A percentile compares a stretch with the other conserved stretches of the same genome.
Conservation (phyloP, 1,284 basidiomycete species). For the Puccinia hordei region DNA sequence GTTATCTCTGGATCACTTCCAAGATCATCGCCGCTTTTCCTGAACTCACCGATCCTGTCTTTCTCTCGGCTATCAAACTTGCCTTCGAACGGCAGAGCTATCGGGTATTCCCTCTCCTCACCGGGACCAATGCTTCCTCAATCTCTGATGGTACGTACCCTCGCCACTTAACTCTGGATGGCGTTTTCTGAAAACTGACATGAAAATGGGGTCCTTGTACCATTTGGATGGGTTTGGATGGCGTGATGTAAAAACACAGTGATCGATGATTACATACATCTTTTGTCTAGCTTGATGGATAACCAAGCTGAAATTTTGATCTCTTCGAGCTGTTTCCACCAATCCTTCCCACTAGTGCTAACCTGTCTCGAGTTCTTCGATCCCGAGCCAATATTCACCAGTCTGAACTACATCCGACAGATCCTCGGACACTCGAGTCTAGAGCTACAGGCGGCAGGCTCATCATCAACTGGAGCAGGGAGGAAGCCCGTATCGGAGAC, state of each 20-base stretch:
- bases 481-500: slow-evolving; percentile 19
- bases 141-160: slow-evolving; percentile 35
- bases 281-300: slow-evolving; percentile 72
- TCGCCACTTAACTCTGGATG: not conserved
- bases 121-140: not conserved
- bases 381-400: slow-evolving; percentile 75
- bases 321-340: slow-evolving; percentile 72
- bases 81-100: slow-evolving; percentile 74
- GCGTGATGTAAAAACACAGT: slow-evolving; percentile 64
- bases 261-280: slow-evolving; percentile 89
- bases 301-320: slow-evolving; percentile 75
- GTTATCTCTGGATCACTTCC: slow-evolving; percentile 91
- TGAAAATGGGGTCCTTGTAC: not conserved
- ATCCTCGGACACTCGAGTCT: slow-evolving; percentile 68
- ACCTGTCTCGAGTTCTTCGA: slow-evolving; percentile 77
- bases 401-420: slow-evolving; percentile 76
- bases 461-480: not conserved
- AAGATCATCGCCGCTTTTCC: slow-evolving; percentile 64
- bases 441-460: slow-evolving; percentile 55
- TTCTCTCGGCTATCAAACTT: slow-evolving; percentile 64
- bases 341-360: slow-evolving; percentile 74
- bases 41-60: slow-evolving; percentile 64
- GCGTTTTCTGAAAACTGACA: slow-evolving; percentile 8
- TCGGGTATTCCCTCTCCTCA: slow-evolving; percentile 19
- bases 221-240: not conserved